These are phyloP conservation scores for Ramaria sp. DNA, from an alignment of 768 basidiomycete species.

Conservation along the genomic window DNA sequence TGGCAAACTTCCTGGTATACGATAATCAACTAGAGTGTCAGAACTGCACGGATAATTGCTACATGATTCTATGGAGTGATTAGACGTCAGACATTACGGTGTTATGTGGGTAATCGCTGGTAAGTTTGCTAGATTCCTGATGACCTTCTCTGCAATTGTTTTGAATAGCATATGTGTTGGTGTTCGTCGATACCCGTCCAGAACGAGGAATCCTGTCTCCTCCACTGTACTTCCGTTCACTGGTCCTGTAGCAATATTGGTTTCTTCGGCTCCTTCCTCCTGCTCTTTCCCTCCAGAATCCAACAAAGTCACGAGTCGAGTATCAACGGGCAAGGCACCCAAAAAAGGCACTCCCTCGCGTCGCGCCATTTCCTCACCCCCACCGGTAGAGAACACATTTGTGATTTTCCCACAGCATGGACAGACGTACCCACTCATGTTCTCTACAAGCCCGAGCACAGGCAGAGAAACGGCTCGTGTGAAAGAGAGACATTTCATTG, in stretches of 20 bases:
- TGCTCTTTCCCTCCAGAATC: conserved; percentile 44
- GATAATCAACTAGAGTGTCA: conserved; percentile 32
- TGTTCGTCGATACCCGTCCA: conserved; percentile 55
- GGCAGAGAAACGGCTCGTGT: conserved; percentile 79
- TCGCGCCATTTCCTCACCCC: conserved; percentile 80
- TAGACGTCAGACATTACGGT: background rate
- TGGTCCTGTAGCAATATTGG: conserved; percentile 10
- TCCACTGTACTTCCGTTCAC: conserved; percentile 10
- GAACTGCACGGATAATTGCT: conserved; percentile 23
- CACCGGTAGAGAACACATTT: conserved; percentile 90
- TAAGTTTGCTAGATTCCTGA: conserved; percentile 19
- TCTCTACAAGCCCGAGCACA: conserved; percentile 88
- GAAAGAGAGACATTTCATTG: conserved; percentile 94
- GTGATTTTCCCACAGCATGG: conserved; percentile 94
- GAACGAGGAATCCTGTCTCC: conserved; percentile 34
- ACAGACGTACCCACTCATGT: conserved; percentile 98
- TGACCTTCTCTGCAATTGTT: conserved; percentile 38
- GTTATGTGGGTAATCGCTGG: background rate
- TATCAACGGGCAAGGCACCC: conserved; percentile 88
- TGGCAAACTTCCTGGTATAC: conserved; percentile 25
- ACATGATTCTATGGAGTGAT: conserved; percentile 5
- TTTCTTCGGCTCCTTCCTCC: conserved; percentile 11
- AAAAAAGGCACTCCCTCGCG: conserved; percentile 66
- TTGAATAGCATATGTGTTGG: conserved; percentile 59
- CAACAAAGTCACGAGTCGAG: conserved; percentile 75